Evolutionary conservation across 495 filamentous ascomycete genomes (phyloP), one percentile per base, ranked within the genome.

Genomic region (Neurospora pannonica): DNA sequence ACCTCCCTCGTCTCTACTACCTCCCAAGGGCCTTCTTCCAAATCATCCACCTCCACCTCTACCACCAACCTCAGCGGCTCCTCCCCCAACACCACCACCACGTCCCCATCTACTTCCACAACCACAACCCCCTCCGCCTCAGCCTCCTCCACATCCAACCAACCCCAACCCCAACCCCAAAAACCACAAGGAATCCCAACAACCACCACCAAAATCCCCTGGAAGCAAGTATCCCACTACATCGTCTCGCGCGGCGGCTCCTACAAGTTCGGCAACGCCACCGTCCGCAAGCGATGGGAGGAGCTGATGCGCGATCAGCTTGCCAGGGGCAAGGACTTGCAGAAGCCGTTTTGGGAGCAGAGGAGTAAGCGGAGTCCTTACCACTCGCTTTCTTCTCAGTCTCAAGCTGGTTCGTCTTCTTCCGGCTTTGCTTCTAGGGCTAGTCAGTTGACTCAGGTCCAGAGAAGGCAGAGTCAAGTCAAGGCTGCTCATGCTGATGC

Each of bases 211-310:
- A 92, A 89, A 78, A 84, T 95, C 0, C 90, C 94, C 3, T 98
- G 95, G 95, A 95, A 95, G 84, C 86, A 88, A 72, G 90, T 97
- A 4, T 87, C 90, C 2, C 87, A 92, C 74, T 91, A 92, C 74
- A 96, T 98, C 67, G 82, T 82, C 72, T 77, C 78, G 2, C 79
- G 92, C 74, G 95, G 94, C 19, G 94, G 93, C 0, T 91, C 89
- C 3, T 97, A 97, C 79, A 88, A 86, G 67, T 98, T 97, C 81
- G 94, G 93, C 1, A 90, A 94, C 80, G 90, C 93, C 3, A 97
- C 94, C 0, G 95, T 93, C 78, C 93, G 94, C 80, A 97, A 93
- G 85, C 93, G 94, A 79, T 98, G 91, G 87, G 84, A 90, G 74
- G 84, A 87, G 72, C 77, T 88, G 74, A 77, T 80, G 67, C 71